A percentile compares a stretch with the other conserved stretches of the same genome.
Conservation (phyloP, 352 stramenopile genomes). For the Pythium phragmitis region DNA sequence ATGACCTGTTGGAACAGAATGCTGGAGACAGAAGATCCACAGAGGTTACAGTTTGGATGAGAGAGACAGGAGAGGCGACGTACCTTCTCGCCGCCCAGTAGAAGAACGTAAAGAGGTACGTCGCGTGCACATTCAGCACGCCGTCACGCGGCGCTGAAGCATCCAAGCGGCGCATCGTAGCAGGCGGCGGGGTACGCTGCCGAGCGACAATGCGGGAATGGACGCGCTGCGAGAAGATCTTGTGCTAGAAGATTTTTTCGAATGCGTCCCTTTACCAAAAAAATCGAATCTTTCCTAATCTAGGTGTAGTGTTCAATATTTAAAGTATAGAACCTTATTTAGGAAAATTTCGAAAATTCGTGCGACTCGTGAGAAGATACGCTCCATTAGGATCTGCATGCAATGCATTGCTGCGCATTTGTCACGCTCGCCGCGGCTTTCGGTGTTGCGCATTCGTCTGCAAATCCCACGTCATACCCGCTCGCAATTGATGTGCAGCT, state of each 20-base stretch:
- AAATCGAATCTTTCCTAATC: slow-evolving; percentile 18
- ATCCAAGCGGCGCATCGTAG: too few species aligned
- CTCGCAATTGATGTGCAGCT: slow-evolving; percentile 19
- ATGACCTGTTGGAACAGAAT: slow-evolving; percentile 44
- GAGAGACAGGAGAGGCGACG: too few species aligned
- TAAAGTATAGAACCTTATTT: too few species aligned
- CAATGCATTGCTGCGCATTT: not conserved
- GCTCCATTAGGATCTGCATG: not conserved
- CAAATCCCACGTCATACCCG: not conserved
- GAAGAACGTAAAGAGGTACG: slow-evolving; percentile 34
- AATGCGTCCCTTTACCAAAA: not conserved
- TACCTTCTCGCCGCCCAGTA: slow-evolving; percentile 24
- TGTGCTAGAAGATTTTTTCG: too few species aligned
- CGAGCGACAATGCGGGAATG: too few species aligned
- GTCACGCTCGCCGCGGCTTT: not conserved
- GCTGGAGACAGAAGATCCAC: slow-evolving; percentile 12
- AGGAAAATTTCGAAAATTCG: too few species aligned
- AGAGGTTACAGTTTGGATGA: not conserved
- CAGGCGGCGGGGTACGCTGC: too few species aligned
- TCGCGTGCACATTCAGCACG: slow-evolving; percentile 28
- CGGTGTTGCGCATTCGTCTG: not conserved
- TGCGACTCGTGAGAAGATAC: too few species aligned
- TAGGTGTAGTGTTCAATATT: not conserved
- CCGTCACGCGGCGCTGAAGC: slow-evolving; percentile 6
- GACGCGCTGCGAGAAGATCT: too few species aligned